A percentile compares a stretch with the other conserved stretches of the same genome.
phyloP scores from a whole-genome alignment of 2,329 filamentous ascomycete genomes.

The Botryotinia calthae region DNA sequence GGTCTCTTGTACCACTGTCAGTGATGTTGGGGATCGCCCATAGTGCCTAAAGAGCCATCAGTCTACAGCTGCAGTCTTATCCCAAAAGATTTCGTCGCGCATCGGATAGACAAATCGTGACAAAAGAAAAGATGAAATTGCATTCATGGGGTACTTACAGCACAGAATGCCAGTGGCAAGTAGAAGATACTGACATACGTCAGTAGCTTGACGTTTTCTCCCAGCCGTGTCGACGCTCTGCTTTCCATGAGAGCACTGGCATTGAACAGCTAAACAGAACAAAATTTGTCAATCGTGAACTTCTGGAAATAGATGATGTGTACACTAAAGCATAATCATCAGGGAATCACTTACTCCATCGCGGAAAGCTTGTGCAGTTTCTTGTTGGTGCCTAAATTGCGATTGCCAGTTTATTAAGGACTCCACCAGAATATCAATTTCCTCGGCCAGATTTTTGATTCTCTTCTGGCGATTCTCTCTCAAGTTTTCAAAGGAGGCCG shows the following conservation, averaged over 20 bases:
- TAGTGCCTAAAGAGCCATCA: not conserved
- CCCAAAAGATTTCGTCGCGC: not conserved
- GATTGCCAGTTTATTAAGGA: not conserved
- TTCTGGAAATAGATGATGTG: too few relatives aligned
- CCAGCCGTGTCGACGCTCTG: not conserved
- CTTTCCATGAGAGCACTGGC: not conserved
- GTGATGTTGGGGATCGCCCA: not conserved
- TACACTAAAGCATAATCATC: fast-evolving
- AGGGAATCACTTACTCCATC: not conserved
- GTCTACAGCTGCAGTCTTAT: not conserved
- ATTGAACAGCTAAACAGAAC: not conserved
- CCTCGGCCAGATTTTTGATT: too few relatives aligned
- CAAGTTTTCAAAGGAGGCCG: too few relatives aligned
- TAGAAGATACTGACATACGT: not conserved
- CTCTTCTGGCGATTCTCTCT: too few relatives aligned
- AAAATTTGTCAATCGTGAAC: not conserved
- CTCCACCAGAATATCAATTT: not conserved
- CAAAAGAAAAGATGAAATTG: too few relatives aligned
- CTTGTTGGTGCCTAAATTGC: not conserved
- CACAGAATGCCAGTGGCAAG: not conserved
- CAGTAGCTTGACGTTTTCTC: not conserved
- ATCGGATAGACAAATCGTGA: too few relatives aligned
- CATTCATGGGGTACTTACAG: not conserved
- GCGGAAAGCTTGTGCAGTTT: not conserved
- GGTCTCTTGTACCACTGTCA: not conserved